Percentiles rank a stretch among this genome's conserved stretches.
phyloP scores from a whole-genome alignment of 345 rosid species.

The Citrus medica region DNA sequence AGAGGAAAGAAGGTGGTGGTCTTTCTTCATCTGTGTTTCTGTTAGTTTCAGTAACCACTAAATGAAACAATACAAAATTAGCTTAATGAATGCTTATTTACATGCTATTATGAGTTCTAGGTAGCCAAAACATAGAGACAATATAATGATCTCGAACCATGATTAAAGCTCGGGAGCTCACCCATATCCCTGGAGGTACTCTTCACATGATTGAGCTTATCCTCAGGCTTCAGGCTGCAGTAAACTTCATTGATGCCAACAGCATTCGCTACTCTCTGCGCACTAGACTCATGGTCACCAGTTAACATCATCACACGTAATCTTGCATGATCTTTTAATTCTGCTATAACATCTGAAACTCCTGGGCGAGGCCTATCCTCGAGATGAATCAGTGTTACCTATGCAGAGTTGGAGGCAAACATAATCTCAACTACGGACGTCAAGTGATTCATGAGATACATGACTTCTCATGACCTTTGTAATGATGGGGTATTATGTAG shows the following conservation, averaged over 20 bases:
- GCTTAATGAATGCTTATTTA: no score
- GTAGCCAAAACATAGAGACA: not conserved
- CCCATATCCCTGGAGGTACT: constrained; percentile 74
- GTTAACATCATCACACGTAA: constrained; percentile 87
- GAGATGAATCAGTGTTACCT: constrained; percentile 94
- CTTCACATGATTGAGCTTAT: constrained; percentile 79
- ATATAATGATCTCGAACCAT: not conserved
- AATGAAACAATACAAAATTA: no score
- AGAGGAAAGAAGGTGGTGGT: no score
- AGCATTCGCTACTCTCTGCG: constrained; percentile 88
- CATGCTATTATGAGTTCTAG: not conserved
- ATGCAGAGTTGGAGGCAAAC: constrained; percentile 7
- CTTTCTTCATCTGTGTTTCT: no score
- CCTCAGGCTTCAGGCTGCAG: constrained; percentile 89
- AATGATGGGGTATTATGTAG: not conserved
- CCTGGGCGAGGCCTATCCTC: constrained; percentile 94
- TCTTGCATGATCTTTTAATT: constrained; percentile 56
- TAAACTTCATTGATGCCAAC: constrained; percentile 81
- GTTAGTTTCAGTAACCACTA: no score
- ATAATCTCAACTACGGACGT: not conserved
- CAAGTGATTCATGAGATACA: not conserved
- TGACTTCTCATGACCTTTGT: not conserved
- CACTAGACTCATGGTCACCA: constrained; percentile 94
- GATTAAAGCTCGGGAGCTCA: constrained; percentile 34
- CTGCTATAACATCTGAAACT: constrained; percentile 66